These are phyloP conservation scores for Trypanosoma congolense DNA, from an alignment of 208 protist genomes.

Conservation along the genomic window DNA sequence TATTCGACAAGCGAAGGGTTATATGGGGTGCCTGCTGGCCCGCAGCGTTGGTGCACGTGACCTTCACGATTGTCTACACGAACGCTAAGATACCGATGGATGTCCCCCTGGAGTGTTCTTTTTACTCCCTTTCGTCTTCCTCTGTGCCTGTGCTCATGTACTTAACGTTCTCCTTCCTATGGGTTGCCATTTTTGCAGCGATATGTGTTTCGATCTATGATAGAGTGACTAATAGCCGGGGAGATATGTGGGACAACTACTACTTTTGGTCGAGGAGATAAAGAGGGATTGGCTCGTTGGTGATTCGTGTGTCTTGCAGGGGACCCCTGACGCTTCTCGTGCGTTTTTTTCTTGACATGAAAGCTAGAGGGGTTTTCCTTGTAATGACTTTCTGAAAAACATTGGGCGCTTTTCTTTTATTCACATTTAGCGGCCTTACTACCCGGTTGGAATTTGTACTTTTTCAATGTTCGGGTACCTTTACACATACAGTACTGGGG, in stretches of 20 bases:
- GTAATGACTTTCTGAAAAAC: no score
- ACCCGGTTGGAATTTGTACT: no score
- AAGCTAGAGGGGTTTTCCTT: no score
- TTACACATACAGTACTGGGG: no score
- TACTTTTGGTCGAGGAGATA: constrained; percentile 26
- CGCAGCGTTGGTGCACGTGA: constrained; percentile 33
- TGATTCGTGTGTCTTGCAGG: not conserved
- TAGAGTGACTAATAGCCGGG: constrained; percentile 23
- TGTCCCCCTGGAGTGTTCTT: constrained; percentile 17
- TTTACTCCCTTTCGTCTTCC: constrained; percentile 24
- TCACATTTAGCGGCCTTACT: no score
- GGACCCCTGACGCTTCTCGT: no score
- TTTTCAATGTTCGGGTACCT: no score
- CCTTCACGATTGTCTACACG: constrained; percentile 27
- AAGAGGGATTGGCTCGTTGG: not conserved
- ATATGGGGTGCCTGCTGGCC: constrained; percentile 20
- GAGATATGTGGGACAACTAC: constrained; percentile 37
- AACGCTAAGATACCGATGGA: not conserved
- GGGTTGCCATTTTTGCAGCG: constrained; percentile 35
- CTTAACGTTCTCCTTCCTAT: constrained; percentile 38
- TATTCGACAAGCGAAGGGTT: constrained; percentile 5
- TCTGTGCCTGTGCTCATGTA: constrained; percentile 31
- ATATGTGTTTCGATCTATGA: constrained; percentile 28
- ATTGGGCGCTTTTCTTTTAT: no score
- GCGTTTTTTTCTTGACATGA: no score